These are phyloP conservation scores for Picochlorum sp. DNA, from an alignment of 139 green algal species.

Conservation along the genomic window DNA sequence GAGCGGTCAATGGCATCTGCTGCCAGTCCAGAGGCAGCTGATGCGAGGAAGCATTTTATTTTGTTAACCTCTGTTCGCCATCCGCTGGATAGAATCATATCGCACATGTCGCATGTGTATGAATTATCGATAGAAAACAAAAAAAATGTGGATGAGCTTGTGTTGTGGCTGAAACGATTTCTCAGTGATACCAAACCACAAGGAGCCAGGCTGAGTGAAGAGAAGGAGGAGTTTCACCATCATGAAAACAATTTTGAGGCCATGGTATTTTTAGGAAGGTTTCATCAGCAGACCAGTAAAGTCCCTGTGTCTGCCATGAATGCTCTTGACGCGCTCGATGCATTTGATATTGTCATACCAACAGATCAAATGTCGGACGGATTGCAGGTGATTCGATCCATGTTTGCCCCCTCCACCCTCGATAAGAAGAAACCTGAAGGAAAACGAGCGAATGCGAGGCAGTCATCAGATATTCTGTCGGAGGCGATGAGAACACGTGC, in stretches of 20 bases:
- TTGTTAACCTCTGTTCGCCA: background rate
- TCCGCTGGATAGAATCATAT: slow-evolving; percentile 4
- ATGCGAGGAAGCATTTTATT: background rate
- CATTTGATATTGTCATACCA: slow-evolving; percentile 4
- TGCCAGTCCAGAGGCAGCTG: background rate
- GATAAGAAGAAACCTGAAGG: background rate
- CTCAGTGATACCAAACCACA: background rate
- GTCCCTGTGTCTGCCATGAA: background rate
- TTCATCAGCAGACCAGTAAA: background rate
- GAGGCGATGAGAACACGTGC: background rate
- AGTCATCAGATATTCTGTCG: background rate
- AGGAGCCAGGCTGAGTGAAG: background rate
- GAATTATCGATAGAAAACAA: background rate
- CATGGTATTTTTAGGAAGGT: background rate
- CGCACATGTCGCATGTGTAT: slow-evolving; percentile 1
- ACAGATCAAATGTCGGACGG: background rate
- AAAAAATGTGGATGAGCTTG: background rate
- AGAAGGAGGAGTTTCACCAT: background rate
- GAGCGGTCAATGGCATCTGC: background rate
- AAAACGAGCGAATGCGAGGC: background rate
- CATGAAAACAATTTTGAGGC: background rate
- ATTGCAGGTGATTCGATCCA: background rate
- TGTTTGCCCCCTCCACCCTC: background rate
- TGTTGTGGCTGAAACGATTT: background rate
- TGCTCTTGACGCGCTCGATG: background rate